These are phyloP conservation scores for Penicillium sp. DNA, from an alignment of 2,329 filamentous ascomycete species.

Conservation along the genomic window DNA sequence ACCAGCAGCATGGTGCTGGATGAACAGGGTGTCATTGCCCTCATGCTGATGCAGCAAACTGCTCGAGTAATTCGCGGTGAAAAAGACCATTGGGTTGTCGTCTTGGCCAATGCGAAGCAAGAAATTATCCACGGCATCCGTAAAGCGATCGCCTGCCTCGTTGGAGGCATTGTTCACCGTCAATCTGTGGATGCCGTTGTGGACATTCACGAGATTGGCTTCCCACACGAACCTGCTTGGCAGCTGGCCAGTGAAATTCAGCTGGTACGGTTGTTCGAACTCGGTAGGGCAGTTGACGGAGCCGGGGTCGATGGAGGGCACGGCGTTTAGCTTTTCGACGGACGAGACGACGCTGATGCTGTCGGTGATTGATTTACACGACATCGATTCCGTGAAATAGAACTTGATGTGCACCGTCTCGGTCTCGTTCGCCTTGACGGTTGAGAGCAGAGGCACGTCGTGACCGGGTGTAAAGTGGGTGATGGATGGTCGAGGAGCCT, in stretches of 20 bases:
- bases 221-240: constrained; percentile 50
- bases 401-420: constrained; percentile 46
- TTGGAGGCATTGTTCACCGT: constrained; percentile 51
- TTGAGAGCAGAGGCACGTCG: constrained; percentile 51
- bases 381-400: constrained; percentile 56
- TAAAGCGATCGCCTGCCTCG: constrained; percentile 35
- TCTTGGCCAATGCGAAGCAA: constrained; percentile 55
- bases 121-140: constrained; percentile 53
- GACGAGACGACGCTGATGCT: constrained; percentile 49
- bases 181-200: constrained; percentile 56
- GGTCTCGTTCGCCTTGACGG: constrained; percentile 32
- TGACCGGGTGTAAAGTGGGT: constrained; percentile 57
- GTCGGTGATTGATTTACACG: constrained; percentile 49
- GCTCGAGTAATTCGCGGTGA: constrained; percentile 53
- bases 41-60: constrained; percentile 44
- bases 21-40: constrained; percentile 39
- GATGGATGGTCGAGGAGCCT: constrained; percentile 50
- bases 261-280: constrained; percentile 19
- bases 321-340: constrained; percentile 41
- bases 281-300: constrained; percentile 44
- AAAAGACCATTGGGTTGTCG: constrained; percentile 57
- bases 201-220: constrained; percentile 50
- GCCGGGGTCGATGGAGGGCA: constrained; percentile 38
- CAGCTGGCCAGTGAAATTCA: constrained; percentile 46
- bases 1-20: constrained; percentile 55